Percentiles rank a stretch among this genome's conserved stretches.
These are phyloP conservation scores for Tausonia pullulans DNA, from an alignment of 1,284 basidiomycete genomes.

Conservation along the genomic window DNA sequence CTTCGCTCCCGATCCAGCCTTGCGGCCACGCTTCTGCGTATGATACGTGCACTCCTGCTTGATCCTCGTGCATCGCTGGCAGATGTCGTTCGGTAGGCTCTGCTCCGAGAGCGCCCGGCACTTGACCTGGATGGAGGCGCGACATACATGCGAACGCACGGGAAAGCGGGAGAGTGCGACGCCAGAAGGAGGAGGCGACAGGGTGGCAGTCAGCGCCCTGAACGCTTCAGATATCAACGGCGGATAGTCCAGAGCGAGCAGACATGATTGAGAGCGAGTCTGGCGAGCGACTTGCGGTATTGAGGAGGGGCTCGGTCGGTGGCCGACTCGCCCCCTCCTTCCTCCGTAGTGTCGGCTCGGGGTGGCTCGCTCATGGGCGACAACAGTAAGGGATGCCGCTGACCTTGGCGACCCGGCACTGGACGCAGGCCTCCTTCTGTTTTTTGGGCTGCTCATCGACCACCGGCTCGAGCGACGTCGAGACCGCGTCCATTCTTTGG, in stretches of 20 bases:
- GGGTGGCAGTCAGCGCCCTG: background rate
- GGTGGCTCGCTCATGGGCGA: no score
- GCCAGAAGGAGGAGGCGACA: background rate
- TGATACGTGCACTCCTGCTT: conserved; percentile 9
- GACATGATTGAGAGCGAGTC: background rate
- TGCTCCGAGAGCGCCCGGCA: background rate
- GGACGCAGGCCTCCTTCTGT: conserved; percentile 11
- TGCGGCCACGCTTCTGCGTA: conserved; percentile 12
- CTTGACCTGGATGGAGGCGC: conserved; percentile 5
- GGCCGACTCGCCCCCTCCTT: no score
- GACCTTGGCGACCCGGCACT: conserved; percentile 10
- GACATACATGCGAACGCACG: background rate
- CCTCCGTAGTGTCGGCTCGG: no score
- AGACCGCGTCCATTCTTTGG: no score
- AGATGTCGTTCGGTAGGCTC: background rate
- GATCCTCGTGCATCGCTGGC: conserved; percentile 10
- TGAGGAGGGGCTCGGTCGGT: background rate
- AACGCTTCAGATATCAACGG: background rate
- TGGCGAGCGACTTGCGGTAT: no score
- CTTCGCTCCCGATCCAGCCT: background rate
- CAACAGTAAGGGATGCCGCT: background rate
- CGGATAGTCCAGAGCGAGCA: background rate
- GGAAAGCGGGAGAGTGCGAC: background rate
- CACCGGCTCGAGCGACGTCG: no score
- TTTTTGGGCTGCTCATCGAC: background rate